A percentile compares a stretch with the other conserved stretches of the same genome.
Evolutionary conservation across 1,284 basidiomycete species (phyloP).

Genomic region (Ceratobasidium sp.): DNA sequence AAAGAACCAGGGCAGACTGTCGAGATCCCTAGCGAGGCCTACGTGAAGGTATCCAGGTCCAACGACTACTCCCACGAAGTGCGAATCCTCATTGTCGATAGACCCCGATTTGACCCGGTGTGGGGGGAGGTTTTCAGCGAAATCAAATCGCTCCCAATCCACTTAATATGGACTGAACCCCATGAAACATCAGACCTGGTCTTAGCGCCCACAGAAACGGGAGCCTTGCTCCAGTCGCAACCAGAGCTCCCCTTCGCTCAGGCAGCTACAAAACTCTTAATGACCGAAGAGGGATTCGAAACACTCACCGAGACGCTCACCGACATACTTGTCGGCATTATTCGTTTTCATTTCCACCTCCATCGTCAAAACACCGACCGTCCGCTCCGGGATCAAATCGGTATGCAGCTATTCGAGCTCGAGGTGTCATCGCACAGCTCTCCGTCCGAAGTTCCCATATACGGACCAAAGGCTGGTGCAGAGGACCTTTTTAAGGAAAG

Average conservation of each 20-base stretch:
- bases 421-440: neutral
- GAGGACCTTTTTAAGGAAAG: conserved; percentile 4
- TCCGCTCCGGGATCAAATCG: neutral
- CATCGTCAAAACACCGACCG: neutral
- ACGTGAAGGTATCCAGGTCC: conserved; percentile 9
- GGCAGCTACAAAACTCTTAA: neutral
- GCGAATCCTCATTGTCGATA: conserved; percentile 1
- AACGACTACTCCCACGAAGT: neutral
- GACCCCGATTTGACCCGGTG: too few relatives aligned
- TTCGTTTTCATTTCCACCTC: conserved; percentile 20
- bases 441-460: neutral
- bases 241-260: neutral
- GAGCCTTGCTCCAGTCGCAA: neutral
- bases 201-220: neutral
- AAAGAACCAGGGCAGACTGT: neutral
- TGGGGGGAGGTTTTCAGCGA: conserved; percentile 13
- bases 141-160: neutral
- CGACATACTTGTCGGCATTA: neutral
- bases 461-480: neutral
- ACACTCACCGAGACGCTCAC: neutral
- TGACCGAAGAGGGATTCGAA: neutral
- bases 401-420: conserved; percentile 21
- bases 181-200: conserved; percentile 16
- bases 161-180: conserved; percentile 11
- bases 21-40: conserved; percentile 12